phyloP scores from a whole-genome alignment of 163 green algal species.

The Scenedesmus sp. region DNA sequence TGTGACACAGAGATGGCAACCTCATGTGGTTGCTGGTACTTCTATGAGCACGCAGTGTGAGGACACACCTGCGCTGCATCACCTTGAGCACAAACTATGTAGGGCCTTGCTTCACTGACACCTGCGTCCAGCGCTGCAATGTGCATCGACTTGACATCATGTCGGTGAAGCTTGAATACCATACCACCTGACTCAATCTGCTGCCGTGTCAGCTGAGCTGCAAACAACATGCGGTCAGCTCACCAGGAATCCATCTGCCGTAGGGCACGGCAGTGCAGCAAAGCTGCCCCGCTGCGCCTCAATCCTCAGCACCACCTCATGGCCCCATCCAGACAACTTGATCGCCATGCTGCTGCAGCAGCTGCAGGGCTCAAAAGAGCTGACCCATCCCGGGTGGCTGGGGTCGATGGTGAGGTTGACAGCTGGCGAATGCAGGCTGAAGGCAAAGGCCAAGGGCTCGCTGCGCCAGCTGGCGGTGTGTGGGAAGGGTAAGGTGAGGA shows the following conservation, averaged over 20 bases:
- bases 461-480: neutral
- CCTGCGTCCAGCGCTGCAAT: too few species aligned
- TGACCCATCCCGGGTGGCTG: neutral
- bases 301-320: neutral
- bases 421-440: neutral
- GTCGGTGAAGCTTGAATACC: too few species aligned
- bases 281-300: neutral
- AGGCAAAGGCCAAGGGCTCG: neutral
- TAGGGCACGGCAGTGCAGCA: neutral
- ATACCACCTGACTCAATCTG: too few species aligned
- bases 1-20: too few species aligned
- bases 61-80: too few species aligned
- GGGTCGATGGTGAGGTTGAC: neutral
- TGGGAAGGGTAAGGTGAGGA: neutral
- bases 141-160: too few species aligned
- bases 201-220: too few species aligned
- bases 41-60: too few species aligned
- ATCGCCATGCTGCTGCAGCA: neutral
- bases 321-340: neutral
- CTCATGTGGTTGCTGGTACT: too few species aligned
- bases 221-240: neutral
- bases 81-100: too few species aligned
- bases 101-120: too few species aligned
- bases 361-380: neutral
- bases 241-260: neutral